phyloP scores from a whole-genome alignment of 768 basidiomycete species.

The Pleurotus tuber-regium region DNA sequence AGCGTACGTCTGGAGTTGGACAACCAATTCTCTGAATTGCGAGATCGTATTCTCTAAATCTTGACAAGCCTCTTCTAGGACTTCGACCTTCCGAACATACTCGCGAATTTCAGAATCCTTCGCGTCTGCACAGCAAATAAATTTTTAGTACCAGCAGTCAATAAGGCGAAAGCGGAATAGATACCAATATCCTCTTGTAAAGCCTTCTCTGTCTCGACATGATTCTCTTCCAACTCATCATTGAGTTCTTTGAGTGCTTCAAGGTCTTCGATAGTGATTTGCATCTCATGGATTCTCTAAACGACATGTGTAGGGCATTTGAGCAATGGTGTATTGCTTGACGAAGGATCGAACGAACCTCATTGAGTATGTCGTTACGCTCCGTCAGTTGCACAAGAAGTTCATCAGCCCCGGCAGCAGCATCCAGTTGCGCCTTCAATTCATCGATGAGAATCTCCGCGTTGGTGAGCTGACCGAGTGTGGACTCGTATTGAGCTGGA shows the following conservation, averaged over 20 bases:
- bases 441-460: slow-evolving; percentile 93
- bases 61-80: slow-evolving; percentile 73
- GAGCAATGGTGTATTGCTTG: too few species aligned
- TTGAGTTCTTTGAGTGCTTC: slow-evolving; percentile 95
- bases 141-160: too few species aligned
- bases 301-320: too few species aligned
- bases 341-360: slow-evolving; percentile 44
- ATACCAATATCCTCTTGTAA: slow-evolving; percentile 87
- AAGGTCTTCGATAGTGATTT: slow-evolving; percentile 92
- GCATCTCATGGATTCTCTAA: slow-evolving; percentile 97
- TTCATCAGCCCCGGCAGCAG: slow-evolving; percentile 93
- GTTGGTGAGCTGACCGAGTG: slow-evolving; percentile 77
- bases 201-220: slow-evolving; percentile 88
- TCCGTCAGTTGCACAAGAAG: slow-evolving; percentile 95
- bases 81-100: slow-evolving; percentile 57
- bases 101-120: slow-evolving; percentile 74
- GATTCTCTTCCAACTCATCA: slow-evolving; percentile 97
- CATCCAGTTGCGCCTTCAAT: slow-evolving; percentile 91
- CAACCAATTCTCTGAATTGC: slow-evolving; percentile 92
- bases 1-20: slow-evolving; percentile 72
- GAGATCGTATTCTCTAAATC: slow-evolving; percentile 87
- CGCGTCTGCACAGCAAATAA: slow-evolving; percentile 40
- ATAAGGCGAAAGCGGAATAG: background rate
- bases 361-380: slow-evolving; percentile 86
- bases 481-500: slow-evolving; percentile 75